Percentiles rank a stretch among this genome's conserved stretches.
Conservation (phyloP, 2,329 filamentous ascomycete species). For the Xenosphaeropsis pyriputrescens region DNA sequence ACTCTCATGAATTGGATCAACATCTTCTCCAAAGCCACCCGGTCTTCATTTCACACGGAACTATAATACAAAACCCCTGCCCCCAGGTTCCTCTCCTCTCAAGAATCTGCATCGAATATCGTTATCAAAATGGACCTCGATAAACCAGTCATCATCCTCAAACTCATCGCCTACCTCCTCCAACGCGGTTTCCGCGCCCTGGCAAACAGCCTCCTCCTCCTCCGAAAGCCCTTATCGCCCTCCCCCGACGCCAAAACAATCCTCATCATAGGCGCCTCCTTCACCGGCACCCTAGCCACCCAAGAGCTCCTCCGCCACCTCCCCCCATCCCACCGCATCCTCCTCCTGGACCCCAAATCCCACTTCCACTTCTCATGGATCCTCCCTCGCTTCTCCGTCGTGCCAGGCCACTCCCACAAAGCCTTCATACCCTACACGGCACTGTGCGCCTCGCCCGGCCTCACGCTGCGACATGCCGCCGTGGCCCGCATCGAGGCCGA, state of each 20-base stretch:
- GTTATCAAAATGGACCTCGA: too few species aligned
- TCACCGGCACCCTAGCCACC: slow-evolving; percentile 35
- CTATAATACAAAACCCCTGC: too few species aligned
- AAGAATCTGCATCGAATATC: too few species aligned
- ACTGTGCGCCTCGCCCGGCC: slow-evolving; percentile 9
- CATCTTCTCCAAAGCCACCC: too few species aligned
- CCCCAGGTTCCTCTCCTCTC: too few species aligned
- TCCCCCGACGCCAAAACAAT: slow-evolving; percentile 22
- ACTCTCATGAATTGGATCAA: too few species aligned
- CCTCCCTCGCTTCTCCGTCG: slow-evolving; percentile 41
- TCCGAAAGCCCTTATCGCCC: too few species aligned
- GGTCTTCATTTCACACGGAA: too few species aligned
- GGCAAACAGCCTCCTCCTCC: too few species aligned
- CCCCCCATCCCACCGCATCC: slow-evolving; percentile 32
- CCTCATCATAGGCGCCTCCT: slow-evolving; percentile 41
- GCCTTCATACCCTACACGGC: slow-evolving; percentile 41
- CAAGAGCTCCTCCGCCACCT: slow-evolving; percentile 31
- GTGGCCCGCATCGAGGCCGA: not conserved
- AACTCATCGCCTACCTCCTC: too few species aligned
- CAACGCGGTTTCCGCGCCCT: too few species aligned
- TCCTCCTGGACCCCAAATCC: slow-evolving; percentile 32
- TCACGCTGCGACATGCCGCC: slow-evolving; percentile 15
- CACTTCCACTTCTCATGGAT: slow-evolving; percentile 48
- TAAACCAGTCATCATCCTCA: too few species aligned
- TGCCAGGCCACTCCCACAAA: slow-evolving; percentile 38